Evolutionary conservation across 495 filamentous ascomycete species (phyloP).

Genomic region (Durotheca rogersii): DNA sequence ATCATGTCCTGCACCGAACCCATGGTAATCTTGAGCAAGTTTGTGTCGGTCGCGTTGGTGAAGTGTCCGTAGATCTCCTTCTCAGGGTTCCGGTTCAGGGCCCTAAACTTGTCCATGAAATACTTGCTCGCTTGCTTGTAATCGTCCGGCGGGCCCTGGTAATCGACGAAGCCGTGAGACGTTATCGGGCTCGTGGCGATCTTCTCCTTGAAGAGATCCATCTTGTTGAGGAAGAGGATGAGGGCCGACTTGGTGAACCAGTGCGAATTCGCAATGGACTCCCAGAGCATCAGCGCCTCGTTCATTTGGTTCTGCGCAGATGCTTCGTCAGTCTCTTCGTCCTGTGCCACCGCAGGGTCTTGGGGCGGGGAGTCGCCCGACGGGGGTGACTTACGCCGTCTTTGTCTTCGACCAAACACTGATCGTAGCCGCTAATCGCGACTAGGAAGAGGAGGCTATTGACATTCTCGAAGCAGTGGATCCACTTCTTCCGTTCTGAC

Average conservation of each 20-base stretch:
- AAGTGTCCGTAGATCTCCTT: conserved; percentile 93
- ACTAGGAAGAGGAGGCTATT: conserved; percentile 92
- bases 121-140: conserved; percentile 70
- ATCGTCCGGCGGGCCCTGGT: conserved; percentile 56
- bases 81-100: conserved; percentile 78
- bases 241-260: conserved; percentile 97
- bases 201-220: conserved; percentile 95
- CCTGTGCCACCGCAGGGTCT: not conserved
- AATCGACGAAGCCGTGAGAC: conserved; percentile 89
- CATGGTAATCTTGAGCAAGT: conserved; percentile 96
- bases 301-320: conserved; percentile 97
- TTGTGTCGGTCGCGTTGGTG: conserved; percentile 94
- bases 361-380: not conserved
- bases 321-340: conserved; percentile 21
- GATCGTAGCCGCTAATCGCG: conserved; percentile 94
- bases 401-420: conserved; percentile 95
- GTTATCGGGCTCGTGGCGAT: conserved; percentile 76
- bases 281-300: conserved; percentile 96
- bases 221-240: conserved; percentile 99
- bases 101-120: conserved; percentile 86
- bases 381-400: conserved; percentile 92
- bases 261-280: conserved; percentile 93
- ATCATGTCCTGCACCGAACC: conserved; percentile 98
- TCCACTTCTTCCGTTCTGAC: conserved; percentile 99
- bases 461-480: conserved; percentile 98